A percentile compares a stretch with the other conserved stretches of the same genome.
These are phyloP conservation scores for Conoideocrella luteorostrata DNA, from an alignment of 2,329 filamentous ascomycete species.

Conservation along the genomic window DNA sequence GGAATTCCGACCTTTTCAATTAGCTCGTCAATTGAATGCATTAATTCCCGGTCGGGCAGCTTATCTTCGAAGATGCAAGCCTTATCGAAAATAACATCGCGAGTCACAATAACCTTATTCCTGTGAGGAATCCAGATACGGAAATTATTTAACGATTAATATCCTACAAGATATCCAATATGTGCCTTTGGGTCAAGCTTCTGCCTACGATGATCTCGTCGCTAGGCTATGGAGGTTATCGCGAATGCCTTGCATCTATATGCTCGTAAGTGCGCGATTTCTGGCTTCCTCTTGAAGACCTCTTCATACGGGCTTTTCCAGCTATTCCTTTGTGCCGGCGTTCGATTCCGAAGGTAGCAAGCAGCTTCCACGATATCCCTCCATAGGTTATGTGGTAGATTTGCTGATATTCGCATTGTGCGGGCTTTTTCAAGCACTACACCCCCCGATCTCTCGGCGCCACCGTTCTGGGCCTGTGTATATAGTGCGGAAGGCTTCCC, in stretches of 20 bases:
- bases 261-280: not conserved
- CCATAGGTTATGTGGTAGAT: not conserved
- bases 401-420: conserved; percentile 1
- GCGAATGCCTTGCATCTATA: not conserved
- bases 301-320: not conserved
- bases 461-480: conserved; percentile 4
- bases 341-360: conserved; percentile 2
- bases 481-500: conserved; percentile 1
- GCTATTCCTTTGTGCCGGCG: not conserved
- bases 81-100: not conserved
- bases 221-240: not conserved
- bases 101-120: not conserved
- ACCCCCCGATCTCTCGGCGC: conserved; percentile 3
- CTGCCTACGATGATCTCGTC: not conserved
- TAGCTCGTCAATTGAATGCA: not conserved
- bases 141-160: not conserved
- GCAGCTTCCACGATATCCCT: not conserved
- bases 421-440: not conserved
- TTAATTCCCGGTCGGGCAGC: not conserved
- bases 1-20: not conserved
- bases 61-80: not conserved
- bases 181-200: not conserved
- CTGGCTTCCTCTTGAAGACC: not conserved
- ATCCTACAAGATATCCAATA: not conserved
- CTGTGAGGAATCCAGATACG: not conserved